Base-by-base conservation (phyloP, 2,329 filamentous ascomycete species). In the Diaporthe amygdali region DNA sequence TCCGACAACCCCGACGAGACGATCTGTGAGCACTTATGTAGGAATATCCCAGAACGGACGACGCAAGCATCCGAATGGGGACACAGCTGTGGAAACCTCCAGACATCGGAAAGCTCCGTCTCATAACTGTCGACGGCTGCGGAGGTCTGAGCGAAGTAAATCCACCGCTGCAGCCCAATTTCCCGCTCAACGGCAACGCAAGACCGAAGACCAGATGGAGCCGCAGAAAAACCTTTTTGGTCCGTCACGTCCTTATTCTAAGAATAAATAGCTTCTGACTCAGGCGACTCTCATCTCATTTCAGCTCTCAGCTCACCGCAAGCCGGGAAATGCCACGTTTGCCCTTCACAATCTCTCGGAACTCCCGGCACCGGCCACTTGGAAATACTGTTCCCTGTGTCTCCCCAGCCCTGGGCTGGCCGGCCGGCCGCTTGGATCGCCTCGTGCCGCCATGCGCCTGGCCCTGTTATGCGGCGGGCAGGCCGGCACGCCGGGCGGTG, bases 281-380 rank as follows among this genome's bases (percentile, higher is more conserved):
- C 41, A 20, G n/a, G 27, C 12, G 9, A 20, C 41, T 25, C 20
- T 44, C 15, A 25, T 25, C 39, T 61, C 56, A 46, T 46, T 46
- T 59, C 37, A 59, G 37, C 37, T 17, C 37, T 59, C 15, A 39
- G 37, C 39, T 34, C 56, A 47, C 56, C 27, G 56, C 47, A 9
- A 7, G 10, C 41, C 41, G 30, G 17, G 27, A 30, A 20, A 30
- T 15, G 25, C 27, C 12, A 22, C 27, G 6, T 47, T 63, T 30
- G n/a, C 22, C 32, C 41, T 46, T 46, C 37, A n/a, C 9, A 46
- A 46, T 12, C 15, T 32, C 25, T 63, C 56, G 56, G 56, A 22
- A 34, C 56, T 34, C 56, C 56, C 56, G 56, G 56, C 56, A 34
- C 56, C 56, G 27, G 41, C 27, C 32, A 63, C 56, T 41, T 63